A percentile compares a stretch with the other conserved stretches of the same genome.
Evolutionary conservation across 495 filamentous ascomycete species (phyloP).

Genomic region (Oidiodendron maius): DNA sequence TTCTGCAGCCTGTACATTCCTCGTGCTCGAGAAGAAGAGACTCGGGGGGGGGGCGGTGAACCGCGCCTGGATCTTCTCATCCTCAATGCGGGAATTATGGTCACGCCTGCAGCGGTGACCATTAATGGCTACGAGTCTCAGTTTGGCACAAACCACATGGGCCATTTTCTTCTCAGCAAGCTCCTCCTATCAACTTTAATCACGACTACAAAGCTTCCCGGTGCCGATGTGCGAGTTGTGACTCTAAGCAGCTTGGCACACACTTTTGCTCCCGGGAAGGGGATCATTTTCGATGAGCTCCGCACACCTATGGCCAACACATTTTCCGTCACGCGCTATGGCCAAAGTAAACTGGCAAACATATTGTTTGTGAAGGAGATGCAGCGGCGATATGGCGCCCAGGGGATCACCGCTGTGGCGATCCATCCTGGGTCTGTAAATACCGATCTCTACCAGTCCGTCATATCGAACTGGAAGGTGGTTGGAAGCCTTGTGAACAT

Average conservation of each 20-base stretch:
- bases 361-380: constrained; percentile 57
- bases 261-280: constrained; percentile 5
- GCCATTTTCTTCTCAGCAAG: constrained; percentile 61
- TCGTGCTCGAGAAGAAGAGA: background rate
- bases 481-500: constrained; percentile 22
- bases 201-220: constrained; percentile 25
- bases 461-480: no score
- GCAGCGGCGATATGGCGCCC: no score
- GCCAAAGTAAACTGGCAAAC: constrained; percentile 63
- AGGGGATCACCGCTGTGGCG: constrained; percentile 41
- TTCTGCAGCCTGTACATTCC: constrained; percentile 2
- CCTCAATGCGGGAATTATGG: constrained; percentile 69
- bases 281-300: constrained; percentile 31
- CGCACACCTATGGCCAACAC: constrained; percentile 30
- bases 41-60: no score
- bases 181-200: constrained; percentile 54
- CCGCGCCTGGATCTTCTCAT: constrained; percentile 52
- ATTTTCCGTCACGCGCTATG: constrained; percentile 46
- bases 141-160: constrained; percentile 66
- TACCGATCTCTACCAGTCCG: background rate
- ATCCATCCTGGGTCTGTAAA: constrained; percentile 62
- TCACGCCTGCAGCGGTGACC: constrained; percentile 36
- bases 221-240: constrained; percentile 39
- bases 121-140: constrained; percentile 62
- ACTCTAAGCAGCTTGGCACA: constrained; percentile 10